Evolutionary conservation across 345 rosid genomes (phyloP).

Genomic region (Syzygium aqueum): DNA sequence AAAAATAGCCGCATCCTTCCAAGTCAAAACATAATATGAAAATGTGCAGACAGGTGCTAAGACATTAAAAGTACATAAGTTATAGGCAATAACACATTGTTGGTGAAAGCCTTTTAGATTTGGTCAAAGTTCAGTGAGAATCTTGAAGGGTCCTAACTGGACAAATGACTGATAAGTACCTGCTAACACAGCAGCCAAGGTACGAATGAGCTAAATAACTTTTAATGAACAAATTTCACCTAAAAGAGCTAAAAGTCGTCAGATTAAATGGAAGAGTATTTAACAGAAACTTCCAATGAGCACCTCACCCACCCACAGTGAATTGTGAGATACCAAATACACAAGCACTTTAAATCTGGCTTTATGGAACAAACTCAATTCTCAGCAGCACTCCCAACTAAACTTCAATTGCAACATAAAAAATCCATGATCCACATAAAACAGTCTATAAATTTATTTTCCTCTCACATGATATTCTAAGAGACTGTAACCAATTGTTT

Average conservation of each 20-base stretch:
- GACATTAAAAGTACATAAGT: not conserved
- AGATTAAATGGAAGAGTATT: not conserved
- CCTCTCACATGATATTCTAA: not conserved
- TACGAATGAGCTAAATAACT: not conserved
- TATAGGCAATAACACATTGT: not conserved
- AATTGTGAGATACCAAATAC: not conserved
- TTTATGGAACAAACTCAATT: not conserved
- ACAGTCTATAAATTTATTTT: not conserved
- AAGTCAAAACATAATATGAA: not conserved
- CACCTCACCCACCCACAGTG: not conserved
- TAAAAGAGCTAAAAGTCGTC: not conserved
- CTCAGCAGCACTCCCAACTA: not conserved
- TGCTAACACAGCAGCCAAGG: not conserved
- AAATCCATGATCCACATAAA: not conserved
- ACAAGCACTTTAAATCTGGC: not conserved
- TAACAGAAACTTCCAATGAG: not conserved
- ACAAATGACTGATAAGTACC: not conserved
- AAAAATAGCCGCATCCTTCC: not conserved
- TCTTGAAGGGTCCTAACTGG: not conserved
- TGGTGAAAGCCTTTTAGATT: not conserved
- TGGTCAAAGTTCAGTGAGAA: not conserved
- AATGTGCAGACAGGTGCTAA: not conserved
- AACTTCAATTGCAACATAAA: not conserved
- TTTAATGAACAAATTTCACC: not conserved
- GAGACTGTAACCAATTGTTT: not conserved